These are phyloP conservation scores for Lanmaoa rubissima DNA, from an alignment of 768 basidiomycete species.

Conservation along the genomic window DNA sequence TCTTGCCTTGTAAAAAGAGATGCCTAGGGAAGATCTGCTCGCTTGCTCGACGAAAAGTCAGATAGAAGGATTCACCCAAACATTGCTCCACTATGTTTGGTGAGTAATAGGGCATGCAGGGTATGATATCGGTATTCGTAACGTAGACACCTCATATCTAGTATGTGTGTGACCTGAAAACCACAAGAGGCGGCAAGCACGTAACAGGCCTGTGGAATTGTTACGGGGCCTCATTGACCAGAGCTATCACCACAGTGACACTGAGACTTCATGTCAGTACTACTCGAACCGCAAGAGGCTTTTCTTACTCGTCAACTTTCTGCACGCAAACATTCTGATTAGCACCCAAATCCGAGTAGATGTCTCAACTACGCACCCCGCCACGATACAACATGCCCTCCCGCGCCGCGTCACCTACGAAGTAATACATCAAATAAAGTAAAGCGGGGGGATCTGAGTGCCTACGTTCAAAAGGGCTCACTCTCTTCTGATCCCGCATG, in stretches of 20 bases:
- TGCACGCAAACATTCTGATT: conserved; percentile 26
- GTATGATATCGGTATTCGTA: neutral
- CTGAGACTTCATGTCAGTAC: conserved; percentile 35
- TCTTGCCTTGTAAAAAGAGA: neutral
- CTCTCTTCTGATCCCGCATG: conserved; percentile 63
- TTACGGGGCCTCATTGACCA: conserved; percentile 63
- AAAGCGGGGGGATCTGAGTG: conserved; percentile 8
- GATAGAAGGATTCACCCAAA: neutral
- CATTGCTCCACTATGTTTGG: neutral
- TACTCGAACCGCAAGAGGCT: neutral
- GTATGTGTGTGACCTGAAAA: neutral
- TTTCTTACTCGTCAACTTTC: conserved; percentile 79
- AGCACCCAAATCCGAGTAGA: conserved; percentile 4
- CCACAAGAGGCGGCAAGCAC: neutral
- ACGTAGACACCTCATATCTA: neutral
- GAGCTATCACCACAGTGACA: conserved; percentile 66
- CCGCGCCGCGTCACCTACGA: conserved; percentile 58
- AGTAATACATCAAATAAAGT: conserved; percentile 5
- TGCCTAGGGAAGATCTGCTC: neutral
- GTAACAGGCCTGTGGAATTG: neutral
- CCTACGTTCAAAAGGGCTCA: conserved; percentile 76
- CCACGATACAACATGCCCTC: conserved; percentile 66
- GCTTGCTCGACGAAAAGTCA: neutral
- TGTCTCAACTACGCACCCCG: conserved; percentile 55
- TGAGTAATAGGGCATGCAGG: neutral